Evolutionary conservation across 139 green algal species (phyloP).

Genomic region (Chlamydomonas incerta): DNA sequence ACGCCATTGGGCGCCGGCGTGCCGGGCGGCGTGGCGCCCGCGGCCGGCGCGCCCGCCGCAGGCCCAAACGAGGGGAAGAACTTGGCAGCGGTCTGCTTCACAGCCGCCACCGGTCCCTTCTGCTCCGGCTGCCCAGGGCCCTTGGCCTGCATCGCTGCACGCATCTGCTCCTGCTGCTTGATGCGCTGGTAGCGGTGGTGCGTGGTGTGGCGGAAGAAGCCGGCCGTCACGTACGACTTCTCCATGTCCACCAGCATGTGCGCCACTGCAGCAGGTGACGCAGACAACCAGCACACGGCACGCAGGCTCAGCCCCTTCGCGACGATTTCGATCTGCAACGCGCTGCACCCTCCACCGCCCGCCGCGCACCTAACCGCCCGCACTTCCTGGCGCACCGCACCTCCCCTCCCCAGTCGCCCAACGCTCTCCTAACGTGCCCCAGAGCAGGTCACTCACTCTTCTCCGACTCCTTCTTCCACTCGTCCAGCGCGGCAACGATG

Average conservation of each 20-base stretch:
- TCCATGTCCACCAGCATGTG: constrained; percentile 92
- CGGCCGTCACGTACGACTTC: constrained; percentile 86
- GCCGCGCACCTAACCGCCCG: no score
- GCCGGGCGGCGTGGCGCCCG: neutral
- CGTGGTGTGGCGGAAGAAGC: constrained; percentile 87
- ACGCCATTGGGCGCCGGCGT: constrained; percentile 10
- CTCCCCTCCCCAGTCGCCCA: no score
- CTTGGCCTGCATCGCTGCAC: constrained; percentile 28
- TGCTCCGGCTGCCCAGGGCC: neutral
- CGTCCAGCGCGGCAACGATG: constrained; percentile 77
- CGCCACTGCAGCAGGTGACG: no score
- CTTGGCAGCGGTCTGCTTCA: constrained; percentile 26
- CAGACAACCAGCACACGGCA: no score
- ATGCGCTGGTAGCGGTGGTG: constrained; percentile 59
- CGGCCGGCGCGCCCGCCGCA: neutral
- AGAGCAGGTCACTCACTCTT: constrained; percentile 65
- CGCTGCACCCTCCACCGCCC: no score
- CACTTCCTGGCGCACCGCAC: no score
- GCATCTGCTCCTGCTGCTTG: constrained; percentile 57
- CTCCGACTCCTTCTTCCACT: constrained; percentile 77
- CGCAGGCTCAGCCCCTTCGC: no score
- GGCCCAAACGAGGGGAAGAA: constrained; percentile 42
- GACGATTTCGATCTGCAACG: no score
- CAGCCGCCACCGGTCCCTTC: neutral
- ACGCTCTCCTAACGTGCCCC: no score